Evolutionary conservation across 345 rosid genomes (phyloP), one percentile per base, ranked within the genome.

Genomic region (Pugionium cornutum): DNA sequence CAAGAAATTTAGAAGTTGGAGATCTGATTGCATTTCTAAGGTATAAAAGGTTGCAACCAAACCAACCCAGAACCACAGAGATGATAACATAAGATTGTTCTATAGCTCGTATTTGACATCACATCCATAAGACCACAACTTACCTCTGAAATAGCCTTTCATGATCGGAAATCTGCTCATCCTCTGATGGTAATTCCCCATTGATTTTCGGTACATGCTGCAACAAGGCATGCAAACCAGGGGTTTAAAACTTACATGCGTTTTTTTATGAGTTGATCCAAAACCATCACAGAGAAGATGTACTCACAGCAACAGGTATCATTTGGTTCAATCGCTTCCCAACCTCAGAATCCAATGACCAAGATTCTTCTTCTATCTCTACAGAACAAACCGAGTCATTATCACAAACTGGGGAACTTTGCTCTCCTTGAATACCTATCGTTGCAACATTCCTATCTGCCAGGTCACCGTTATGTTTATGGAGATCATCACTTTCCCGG

Each of bases 241-340:
- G 56, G 37, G 4, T 44, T 10, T 4, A 46, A 62, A 41, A 65
- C 33, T 18, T 2, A 54, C 2, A 55, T 29, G 31, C 8, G 30
- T 4, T 46, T 18, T 7, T 26, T 5, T 39, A 28, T 41, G 33
- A 18, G 18, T 64, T 71, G 39, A 41, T 64, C 2, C 6, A 26
- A 51, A 50, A 0, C 36, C 18, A 41, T 43, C 35, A 72, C 48
- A 54, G 39, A 43, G 41, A 49, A 54, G 54, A 44, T 10, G 63
- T 51, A 80, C 92, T 83, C 76, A 89, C 91, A 60, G 87, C 83
- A 75, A 87, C 56, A 62, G 91, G 88, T 66, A 81, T 77, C 91
- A 89, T 83, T 40, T 84, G 81, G 75, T 81, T 79, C 64, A 89
- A 56, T 66, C 95, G 83, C 73, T 81, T 87, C 66, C 86, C 91